Base-by-base conservation (phyloP, 2,329 filamentous ascomycete genomes). In the Mollisiaceae sp. region DNA sequence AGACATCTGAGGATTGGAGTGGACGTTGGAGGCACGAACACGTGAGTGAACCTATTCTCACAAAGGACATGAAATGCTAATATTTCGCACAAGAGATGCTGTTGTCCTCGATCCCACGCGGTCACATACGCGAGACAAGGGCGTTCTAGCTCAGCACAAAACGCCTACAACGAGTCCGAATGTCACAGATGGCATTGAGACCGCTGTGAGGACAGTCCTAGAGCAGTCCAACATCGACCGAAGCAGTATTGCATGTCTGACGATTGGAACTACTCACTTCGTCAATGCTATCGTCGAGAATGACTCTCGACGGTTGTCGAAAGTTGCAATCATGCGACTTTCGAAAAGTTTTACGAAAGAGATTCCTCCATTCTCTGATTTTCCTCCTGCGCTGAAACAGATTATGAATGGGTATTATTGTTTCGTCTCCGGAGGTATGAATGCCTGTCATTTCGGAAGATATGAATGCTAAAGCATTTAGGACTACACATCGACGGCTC, bases 301-400 rank as follows among this genome's bases (percentile, higher is more conserved):
- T 5, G 81, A 85, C 73, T 75, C 77, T 4, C 74, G 78, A 20
- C 77, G 82, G 5, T 75, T 86, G 6, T 80, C 79, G 2, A 78
- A 77, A 50, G 83, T 86, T 2, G 83, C 82, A 8, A 79, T 85
- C 20, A 71, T 85, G 27, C 80, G 83, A 3, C 76, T 84, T 2
- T 81, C 78, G 24, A 78, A 78, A 2, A 77, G 76, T 1, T 83
- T 82, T 65, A 78, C 79, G 8, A 79, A 78, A 61, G 78, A 84
- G 62, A 78, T 81, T 4, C 82, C 81, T 3, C 81, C 82, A 0
- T 82, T 82, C 61, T 74, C 80, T 2, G 82, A 83, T 62, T 84
- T 79, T 71, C 83, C 82, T 2, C 69, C 73, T 0, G 77, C 76
- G 4, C 69, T 85, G n/a, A 76, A 77, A 15, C 74, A 75, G 1